Evolutionary conservation across 2,329 filamentous ascomycete genomes (phyloP), one percentile per base, ranked within the genome.

Genomic region (Calonectria multiphialidica): DNA sequence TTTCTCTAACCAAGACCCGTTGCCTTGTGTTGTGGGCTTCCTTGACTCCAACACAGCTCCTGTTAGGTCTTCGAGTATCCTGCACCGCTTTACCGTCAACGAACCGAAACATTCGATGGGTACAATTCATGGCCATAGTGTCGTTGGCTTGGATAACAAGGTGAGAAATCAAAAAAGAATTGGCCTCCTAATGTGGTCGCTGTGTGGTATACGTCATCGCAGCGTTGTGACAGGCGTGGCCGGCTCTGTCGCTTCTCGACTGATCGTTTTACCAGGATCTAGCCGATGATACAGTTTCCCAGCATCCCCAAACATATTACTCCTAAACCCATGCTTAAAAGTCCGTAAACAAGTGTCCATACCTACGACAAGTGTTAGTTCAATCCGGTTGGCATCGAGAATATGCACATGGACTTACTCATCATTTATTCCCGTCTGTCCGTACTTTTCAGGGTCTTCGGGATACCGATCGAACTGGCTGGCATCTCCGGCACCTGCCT

Each of bases 381-480:
- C 33, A 61, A 61, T 45, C 21, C 8, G 53, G 23, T 15, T 35
- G 16, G 4, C 8, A 13, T 35, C 13, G n/a, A 23, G n/a, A 13
- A 9, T 16, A 28, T 35, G 74, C 55, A 57, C 15, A 7, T 42
- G 13, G 64, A 94, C 96, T 87, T 89, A 98, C 96, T 95, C 93
- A 84, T 98, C 96, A 75, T 93, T 88, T 55, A 95, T 95, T 68
- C 75, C 81, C 66, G 86, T 86, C 77, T 90, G 87, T 45, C 97
- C 97, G 82, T 99, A 99, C 82, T 93, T 92, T 84, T 99, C 97
- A 53, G 94, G 95, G 84, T 99, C 97, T 84, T 99, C 97, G 2
- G 97, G 96, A 84, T 99, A 99, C 83, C 96, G 95, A 86, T 99
- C 97, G 82, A 99, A 99, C 84, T 98, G 94, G 85, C 96, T 98